Conservation (phyloP, 805 yeast species). For the Hanseniaspora lindneri region DNA sequence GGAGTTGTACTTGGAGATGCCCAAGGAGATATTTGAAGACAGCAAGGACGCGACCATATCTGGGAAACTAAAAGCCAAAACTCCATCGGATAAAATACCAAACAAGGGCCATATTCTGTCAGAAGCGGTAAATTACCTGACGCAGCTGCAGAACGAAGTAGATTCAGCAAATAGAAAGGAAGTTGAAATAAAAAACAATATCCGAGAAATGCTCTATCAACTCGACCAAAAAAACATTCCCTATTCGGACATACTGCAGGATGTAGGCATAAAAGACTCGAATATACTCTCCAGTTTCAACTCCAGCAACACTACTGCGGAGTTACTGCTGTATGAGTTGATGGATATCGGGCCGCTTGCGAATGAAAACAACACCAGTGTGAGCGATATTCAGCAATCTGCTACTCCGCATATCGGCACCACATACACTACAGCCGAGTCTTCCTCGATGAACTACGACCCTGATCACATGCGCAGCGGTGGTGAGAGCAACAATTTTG, state of each 20-base stretch:
- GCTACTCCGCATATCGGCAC: not conserved
- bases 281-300: not conserved
- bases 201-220: not conserved
- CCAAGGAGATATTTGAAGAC: constrained; percentile 37
- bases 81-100: constrained; percentile 37
- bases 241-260: not conserved
- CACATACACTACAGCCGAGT: not conserved
- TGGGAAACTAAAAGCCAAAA: not conserved
- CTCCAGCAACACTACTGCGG: constrained; percentile 4
- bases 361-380: not conserved
- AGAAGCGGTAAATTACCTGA: constrained; percentile 63
- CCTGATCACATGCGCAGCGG: not conserved
- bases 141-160: constrained; percentile 53
- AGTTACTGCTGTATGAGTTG: constrained; percentile 6
- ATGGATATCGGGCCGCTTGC: constrained; percentile 13
- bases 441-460: not conserved
- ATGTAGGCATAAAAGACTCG: not conserved
- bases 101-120: constrained; percentile 72
- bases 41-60: constrained; percentile 16
- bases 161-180: constrained; percentile 71
- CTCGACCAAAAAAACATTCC: not conserved
- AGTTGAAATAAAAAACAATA: constrained; percentile 38
- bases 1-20: constrained; percentile 37
- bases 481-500: not conserved
- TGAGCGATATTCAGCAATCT: not conserved